These are phyloP conservation scores for Mycena galericulata DNA, from an alignment of 768 basidiomycete genomes.

Conservation along the genomic window DNA sequence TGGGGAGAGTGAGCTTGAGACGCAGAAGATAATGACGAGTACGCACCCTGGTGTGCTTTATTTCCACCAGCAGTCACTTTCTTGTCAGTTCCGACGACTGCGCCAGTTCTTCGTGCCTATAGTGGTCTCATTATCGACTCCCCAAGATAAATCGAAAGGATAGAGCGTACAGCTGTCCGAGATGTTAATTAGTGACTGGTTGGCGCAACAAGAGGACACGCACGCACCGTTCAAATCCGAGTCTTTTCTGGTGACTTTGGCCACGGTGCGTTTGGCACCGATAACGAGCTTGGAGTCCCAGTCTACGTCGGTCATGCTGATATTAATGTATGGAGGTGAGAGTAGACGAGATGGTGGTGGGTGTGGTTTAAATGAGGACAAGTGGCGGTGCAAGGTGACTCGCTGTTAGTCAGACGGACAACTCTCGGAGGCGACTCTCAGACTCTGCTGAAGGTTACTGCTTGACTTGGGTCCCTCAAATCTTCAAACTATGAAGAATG, in stretches of 20 bases:
- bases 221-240: conserved; percentile 66
- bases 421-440: background rate
- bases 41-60: conserved; percentile 80
- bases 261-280: conserved; percentile 70
- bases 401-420: no score
- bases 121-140: conserved; percentile 1
- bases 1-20: conserved; percentile 42
- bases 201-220: background rate
- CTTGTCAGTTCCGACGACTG: conserved; percentile 87
- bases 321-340: background rate
- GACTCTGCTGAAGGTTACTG: background rate
- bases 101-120: conserved; percentile 83
- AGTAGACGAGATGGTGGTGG: background rate
- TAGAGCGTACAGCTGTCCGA: conserved; percentile 64
- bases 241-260: conserved; percentile 74
- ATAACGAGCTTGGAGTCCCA: conserved; percentile 84
- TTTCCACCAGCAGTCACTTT: conserved; percentile 76
- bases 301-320: conserved; percentile 62
- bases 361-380: background rate
- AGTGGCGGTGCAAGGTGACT: no score
- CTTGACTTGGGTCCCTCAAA: no score
- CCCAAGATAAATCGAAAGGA: background rate
- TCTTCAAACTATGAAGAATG: no score
- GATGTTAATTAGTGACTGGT: conserved; percentile 39
- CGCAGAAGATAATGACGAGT: conserved; percentile 1